Conservation (phyloP, 495 filamentous ascomycete species). For the Hyaloscypha bicolor region DNA sequence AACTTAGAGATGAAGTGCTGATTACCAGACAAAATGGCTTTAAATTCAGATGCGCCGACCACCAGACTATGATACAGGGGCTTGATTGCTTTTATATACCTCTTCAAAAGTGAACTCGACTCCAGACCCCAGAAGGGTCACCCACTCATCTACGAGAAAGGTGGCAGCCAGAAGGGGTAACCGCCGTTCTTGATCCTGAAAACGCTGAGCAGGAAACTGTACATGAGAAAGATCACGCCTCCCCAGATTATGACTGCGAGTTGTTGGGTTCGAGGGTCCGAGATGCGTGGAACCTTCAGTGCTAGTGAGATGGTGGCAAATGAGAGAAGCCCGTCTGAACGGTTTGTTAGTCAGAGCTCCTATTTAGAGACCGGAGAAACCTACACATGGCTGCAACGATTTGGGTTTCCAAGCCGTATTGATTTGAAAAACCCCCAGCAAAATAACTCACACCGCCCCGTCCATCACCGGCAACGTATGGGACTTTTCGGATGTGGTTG, state of each 20-base stretch:
- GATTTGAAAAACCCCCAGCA: slow-evolving; percentile 90
- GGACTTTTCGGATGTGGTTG: slow-evolving; percentile 95
- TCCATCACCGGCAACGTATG: slow-evolving; percentile 90
- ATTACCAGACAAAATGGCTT: not conserved
- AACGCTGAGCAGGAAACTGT: slow-evolving; percentile 91
- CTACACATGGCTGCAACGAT: slow-evolving; percentile 94
- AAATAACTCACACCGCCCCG: slow-evolving; percentile 89
- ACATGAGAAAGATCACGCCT: slow-evolving; percentile 74
- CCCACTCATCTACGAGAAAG: slow-evolving; percentile 60
- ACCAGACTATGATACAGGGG: not conserved
- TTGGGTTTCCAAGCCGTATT: slow-evolving; percentile 95
- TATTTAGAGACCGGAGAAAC: slow-evolving; percentile 38
- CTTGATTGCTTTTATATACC: not conserved
- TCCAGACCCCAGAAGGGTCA: not conserved
- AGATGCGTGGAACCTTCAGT: slow-evolving; percentile 86
- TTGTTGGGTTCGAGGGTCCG: slow-evolving; percentile 76
- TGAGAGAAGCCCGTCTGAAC: slow-evolving; percentile 83
- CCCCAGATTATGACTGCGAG: slow-evolving; percentile 83
- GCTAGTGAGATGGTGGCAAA: slow-evolving; percentile 89
- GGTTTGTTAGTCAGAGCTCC: not conserved
- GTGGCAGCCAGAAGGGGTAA: slow-evolving; percentile 92
- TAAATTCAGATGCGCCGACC: not conserved
- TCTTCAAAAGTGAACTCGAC: not conserved
- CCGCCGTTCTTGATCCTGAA: slow-evolving; percentile 95
- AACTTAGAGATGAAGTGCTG: not conserved